These are phyloP conservation scores for Apophysomyces sp. DNA, from an alignment of 371 early-diverging fungal species.

Conservation along the genomic window DNA sequence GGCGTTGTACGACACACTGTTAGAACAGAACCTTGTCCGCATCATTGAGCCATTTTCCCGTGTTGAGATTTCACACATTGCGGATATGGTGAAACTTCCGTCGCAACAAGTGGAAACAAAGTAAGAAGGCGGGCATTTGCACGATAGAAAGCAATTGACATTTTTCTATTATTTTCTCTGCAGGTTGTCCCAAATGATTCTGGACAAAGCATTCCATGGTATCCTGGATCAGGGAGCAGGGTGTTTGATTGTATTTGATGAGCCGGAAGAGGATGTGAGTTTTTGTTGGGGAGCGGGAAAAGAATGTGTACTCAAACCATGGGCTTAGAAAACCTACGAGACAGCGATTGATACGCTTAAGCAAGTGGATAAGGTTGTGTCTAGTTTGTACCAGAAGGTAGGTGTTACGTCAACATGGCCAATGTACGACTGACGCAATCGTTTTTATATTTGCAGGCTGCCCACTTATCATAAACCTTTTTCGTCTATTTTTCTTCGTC, in stretches of 20 bases:
- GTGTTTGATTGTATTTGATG: conserved; percentile 92
- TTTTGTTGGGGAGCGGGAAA: not conserved
- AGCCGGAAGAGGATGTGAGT: conserved; percentile 78
- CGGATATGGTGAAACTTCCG: conserved; percentile 89
- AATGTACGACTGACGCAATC: not conserved
- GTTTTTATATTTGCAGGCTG: conserved; percentile 13
- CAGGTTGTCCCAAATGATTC: conserved; percentile 96
- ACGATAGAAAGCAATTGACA: not conserved
- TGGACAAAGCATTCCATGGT: conserved; percentile 95
- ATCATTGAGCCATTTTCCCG: conserved; percentile 98
- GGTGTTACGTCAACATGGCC: not conserved
- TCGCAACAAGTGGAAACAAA: conserved; percentile 92
- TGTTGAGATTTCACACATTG: conserved; percentile 95
- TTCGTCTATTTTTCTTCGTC: not conserved
- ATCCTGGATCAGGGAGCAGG: conserved; percentile 98
- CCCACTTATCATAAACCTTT: conserved; percentile 10
- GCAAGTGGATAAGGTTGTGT: conserved; percentile 93
- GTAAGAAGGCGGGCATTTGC: conserved; percentile 21
- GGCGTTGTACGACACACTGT: conserved; percentile 93
- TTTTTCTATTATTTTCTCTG: not conserved
- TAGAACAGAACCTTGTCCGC: conserved; percentile 96
- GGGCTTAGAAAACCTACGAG: conserved; percentile 81
- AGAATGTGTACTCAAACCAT: not conserved
- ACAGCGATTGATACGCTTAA: conserved; percentile 93
- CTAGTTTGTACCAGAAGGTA: conserved; percentile 91